Percentiles rank a stretch among this genome's conserved stretches.
Evolutionary conservation across 2,329 filamentous ascomycete genomes (phyloP).

Genomic region (Diplodia intermedia): DNA sequence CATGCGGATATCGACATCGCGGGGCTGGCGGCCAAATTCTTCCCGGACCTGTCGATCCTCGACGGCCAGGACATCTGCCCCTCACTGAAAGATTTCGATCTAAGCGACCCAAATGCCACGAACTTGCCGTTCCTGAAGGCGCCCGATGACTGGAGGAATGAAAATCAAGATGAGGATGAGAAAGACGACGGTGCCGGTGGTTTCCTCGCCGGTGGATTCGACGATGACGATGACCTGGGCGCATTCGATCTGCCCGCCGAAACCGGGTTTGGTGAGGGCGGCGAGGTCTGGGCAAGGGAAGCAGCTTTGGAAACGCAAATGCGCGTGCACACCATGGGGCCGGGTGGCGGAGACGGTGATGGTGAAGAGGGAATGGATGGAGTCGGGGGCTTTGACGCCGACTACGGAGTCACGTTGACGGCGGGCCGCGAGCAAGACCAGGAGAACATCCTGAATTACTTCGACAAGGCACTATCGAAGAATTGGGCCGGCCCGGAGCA

Average conservation of each 20-base stretch:
- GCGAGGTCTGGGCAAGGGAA: constrained; percentile 93
- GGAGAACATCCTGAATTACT: constrained; percentile 96
- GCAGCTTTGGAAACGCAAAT: constrained; percentile 86
- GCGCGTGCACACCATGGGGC: constrained; percentile 73
- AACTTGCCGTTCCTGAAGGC: constrained; percentile 93
- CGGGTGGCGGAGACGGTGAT: constrained; percentile 62
- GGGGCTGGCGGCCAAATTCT: constrained; percentile 79
- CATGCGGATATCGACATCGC: constrained; percentile 71
- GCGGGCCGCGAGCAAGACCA: constrained; percentile 74
- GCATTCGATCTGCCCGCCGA: constrained; percentile 67
- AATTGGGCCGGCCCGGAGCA: constrained; percentile 99
- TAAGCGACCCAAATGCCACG: constrained; percentile 83
- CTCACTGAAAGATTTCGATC: constrained; percentile 90
- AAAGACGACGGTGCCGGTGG: constrained; percentile 74
- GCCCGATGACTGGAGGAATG: constrained; percentile 81
- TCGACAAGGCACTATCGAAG: constrained; percentile 94
- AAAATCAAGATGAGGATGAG: constrained; percentile 66
- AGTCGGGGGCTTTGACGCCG: constrained; percentile 65
- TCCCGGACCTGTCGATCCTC: constrained; percentile 77
- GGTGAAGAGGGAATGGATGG: constrained; percentile 57
- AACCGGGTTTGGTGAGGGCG: constrained; percentile 90
- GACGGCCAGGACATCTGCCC: constrained; percentile 93
- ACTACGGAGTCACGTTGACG: constrained; percentile 80
- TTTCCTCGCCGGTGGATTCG: constrained; percentile 80
- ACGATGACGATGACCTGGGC: constrained; percentile 76